Evolutionary conservation across 106 monocot species (phyloP).

Genomic region (Apostasia ramifera): DNA sequence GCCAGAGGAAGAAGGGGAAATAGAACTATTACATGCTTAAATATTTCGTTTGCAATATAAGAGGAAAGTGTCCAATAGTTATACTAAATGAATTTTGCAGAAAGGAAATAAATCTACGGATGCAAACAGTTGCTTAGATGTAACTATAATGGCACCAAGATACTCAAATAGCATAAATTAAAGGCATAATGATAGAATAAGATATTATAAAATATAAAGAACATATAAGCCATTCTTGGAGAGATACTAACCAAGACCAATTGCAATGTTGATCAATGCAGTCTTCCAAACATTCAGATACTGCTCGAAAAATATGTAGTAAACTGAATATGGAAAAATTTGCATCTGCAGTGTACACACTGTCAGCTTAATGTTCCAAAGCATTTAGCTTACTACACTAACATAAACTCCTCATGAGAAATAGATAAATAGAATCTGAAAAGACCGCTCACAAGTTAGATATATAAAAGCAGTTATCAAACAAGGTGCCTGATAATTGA

Average conservation of each 20-base stretch:
- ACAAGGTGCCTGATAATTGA: no score
- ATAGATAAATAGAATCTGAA: background rate
- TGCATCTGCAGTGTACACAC: slow-evolving; percentile 56
- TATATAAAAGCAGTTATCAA: no score
- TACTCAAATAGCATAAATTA: no score
- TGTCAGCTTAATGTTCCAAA: background rate
- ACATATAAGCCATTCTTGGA: background rate
- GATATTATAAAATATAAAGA: background rate
- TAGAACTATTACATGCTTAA: no score
- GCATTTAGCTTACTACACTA: background rate
- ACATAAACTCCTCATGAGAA: background rate
- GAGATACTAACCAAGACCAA: slow-evolving; percentile 74
- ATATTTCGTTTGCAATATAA: no score
- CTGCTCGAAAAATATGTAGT: slow-evolving; percentile 98
- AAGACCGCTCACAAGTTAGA: no score
- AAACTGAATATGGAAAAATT: slow-evolving; percentile 96
- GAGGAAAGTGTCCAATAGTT: no score
- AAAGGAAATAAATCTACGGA: no score
- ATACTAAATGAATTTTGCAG: no score
- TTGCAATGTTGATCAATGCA: slow-evolving; percentile 59
- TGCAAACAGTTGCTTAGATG: no score
- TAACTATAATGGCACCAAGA: no score
- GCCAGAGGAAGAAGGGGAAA: no score
- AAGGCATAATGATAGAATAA: background rate
- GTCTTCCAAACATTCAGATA: slow-evolving; percentile 96